Conservation (phyloP, 176 grass and related monocot species). For the Avena sativa region DNA sequence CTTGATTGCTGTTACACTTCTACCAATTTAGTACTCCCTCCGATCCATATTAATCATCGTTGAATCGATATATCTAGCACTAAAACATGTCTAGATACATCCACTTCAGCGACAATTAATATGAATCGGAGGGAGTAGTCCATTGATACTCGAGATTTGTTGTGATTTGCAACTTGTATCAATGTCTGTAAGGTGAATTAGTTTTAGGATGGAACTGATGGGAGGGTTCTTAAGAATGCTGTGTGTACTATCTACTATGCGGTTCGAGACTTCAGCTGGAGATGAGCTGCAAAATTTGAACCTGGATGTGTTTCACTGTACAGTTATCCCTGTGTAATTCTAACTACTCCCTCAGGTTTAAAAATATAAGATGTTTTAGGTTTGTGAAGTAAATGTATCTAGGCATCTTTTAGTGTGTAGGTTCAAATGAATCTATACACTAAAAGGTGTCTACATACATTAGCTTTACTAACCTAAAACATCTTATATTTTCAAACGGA, state of each 20-base stretch:
- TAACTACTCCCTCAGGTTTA: neutral
- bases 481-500: too few relatives aligned
- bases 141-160: neutral
- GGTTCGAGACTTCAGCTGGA: neutral
- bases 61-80: too few relatives aligned
- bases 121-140: too few relatives aligned
- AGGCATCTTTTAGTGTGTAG: too few relatives aligned
- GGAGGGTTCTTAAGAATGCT: neutral
- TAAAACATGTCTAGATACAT: too few relatives aligned
- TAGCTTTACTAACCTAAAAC: too few relatives aligned
- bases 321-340: neutral
- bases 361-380: too few relatives aligned
- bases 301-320: neutral
- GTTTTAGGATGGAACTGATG: constrained; percentile 17
- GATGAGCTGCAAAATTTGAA: constrained; percentile 22
- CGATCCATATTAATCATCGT: too few relatives aligned
- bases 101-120: too few relatives aligned
- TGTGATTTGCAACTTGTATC: neutral
- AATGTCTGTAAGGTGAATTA: neutral
- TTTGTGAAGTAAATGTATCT: too few relatives aligned
- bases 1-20: constrained; percentile 16
- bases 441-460: too few relatives aligned
- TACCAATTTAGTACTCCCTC: constrained; percentile 8
- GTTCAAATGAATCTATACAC: too few relatives aligned
- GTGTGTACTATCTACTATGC: neutral